phyloP scores from a whole-genome alignment of 164 flowering plant genomes.

The Annona squamosa region DNA sequence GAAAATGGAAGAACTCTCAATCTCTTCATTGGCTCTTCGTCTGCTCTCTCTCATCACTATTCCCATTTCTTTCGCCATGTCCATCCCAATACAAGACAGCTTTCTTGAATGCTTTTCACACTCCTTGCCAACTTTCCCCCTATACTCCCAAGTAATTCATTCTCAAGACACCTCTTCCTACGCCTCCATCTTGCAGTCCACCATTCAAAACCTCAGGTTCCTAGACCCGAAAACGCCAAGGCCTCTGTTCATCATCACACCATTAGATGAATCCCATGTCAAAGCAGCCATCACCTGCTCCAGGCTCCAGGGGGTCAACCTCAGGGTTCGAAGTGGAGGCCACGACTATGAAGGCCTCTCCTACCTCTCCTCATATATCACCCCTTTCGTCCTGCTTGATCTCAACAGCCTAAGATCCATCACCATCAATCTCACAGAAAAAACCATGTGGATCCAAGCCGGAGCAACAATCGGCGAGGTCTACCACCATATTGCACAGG shows the following conservation, averaged over 20 bases:
- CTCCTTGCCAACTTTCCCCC: not conserved
- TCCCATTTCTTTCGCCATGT: not conserved
- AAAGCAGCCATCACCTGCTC: conserved; percentile 23
- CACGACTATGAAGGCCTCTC: conserved; percentile 37
- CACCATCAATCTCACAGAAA: conserved; percentile 10
- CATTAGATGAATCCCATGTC: conserved; percentile 17
- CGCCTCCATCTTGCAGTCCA: conserved; percentile 9
- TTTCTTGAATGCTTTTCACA: conserved; percentile 7
- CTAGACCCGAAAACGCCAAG: conserved; percentile 5
- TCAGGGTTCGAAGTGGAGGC: conserved; percentile 27
- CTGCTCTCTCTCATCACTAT: not conserved
- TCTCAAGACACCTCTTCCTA: conserved; percentile 8
- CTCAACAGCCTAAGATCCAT: conserved; percentile 18
- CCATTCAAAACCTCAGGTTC: conserved; percentile 16
- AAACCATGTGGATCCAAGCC: conserved; percentile 22
- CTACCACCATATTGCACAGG: conserved; percentile 21
- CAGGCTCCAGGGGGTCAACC: conserved; percentile 9
- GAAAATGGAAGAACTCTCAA: not conserved
- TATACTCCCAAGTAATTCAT: not conserved
- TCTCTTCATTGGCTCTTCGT: not conserved
- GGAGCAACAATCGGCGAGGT: conserved; percentile 34
- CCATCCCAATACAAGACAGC: conserved; percentile 1
- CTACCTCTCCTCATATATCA: not conserved
- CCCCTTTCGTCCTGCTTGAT: conserved; percentile 23
- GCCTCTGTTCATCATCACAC: conserved; percentile 22